These are phyloP conservation scores for Arthroderma sp. DNA, from an alignment of 2,329 filamentous ascomycete genomes.

Conservation along the genomic window DNA sequence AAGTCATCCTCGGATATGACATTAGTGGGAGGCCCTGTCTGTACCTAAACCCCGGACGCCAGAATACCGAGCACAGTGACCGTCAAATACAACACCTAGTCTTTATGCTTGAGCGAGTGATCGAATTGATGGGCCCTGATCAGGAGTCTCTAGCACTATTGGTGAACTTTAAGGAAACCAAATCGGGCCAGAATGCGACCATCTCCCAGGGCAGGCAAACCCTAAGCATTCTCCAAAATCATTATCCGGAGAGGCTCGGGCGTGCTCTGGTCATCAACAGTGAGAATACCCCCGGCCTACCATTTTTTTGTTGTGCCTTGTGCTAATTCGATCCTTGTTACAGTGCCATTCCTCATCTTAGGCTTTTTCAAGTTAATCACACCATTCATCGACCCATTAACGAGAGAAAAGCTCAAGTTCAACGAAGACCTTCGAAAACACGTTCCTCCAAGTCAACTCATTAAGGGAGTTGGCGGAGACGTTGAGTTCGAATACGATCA, in stretches of 20 bases:
- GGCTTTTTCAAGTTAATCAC: conserved; percentile 95
- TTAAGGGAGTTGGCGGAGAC: conserved; percentile 63
- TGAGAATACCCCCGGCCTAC: conserved; percentile 32
- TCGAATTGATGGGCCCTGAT: conserved; percentile 74
- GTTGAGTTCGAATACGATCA: conserved; percentile 91
- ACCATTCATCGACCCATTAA: conserved; percentile 91
- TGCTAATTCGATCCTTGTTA: background rate
- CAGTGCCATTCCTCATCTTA: conserved; percentile 80
- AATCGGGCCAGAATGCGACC: conserved; percentile 61
- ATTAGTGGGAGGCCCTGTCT: conserved; percentile 73
- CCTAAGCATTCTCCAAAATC: conserved; percentile 82
- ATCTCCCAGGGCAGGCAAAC: conserved; percentile 68
- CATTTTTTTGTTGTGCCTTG: background rate
- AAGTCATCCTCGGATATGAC: conserved; percentile 79
- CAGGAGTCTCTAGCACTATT: conserved; percentile 78
- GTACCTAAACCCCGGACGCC: conserved; percentile 76
- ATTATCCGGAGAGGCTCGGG: conserved; percentile 88
- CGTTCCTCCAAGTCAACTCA: conserved; percentile 69
- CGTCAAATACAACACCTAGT: conserved; percentile 88
- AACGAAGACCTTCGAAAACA: conserved; percentile 80
- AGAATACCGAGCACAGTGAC: conserved; percentile 80
- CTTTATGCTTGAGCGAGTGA: conserved; percentile 83
- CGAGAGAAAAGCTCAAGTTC: conserved; percentile 90
- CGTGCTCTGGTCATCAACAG: conserved; percentile 80
- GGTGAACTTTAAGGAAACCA: conserved; percentile 80